Conservation (phyloP, 2,329 filamentous ascomycete species). For the Cercospora beticola region DNA sequence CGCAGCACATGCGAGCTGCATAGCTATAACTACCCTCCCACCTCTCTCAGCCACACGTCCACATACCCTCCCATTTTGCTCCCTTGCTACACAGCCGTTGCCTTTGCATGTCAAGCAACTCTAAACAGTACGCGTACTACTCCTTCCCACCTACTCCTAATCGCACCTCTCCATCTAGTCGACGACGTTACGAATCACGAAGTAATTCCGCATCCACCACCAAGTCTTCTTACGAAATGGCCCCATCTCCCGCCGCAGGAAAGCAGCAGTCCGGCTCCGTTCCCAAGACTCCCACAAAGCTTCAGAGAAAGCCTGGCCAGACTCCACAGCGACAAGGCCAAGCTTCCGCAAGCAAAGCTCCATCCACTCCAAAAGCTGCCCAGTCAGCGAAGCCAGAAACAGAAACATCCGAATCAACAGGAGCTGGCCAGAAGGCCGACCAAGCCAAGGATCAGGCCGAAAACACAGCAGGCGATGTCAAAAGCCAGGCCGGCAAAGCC, state of each 20-base stretch:
- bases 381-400: constrained; percentile 38
- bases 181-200: constrained; percentile 30
- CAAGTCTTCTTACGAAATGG: constrained; percentile 43
- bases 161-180: constrained; percentile 43
- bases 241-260: constrained; percentile 52
- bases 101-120: constrained; percentile 51
- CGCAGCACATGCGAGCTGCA: constrained; percentile 18
- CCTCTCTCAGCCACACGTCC: constrained; percentile 25
- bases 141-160: constrained; percentile 53
- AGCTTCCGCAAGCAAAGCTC: constrained; percentile 14
- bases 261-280: constrained; percentile 44
- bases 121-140: constrained; percentile 52
- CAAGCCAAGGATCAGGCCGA: constrained; percentile 34
- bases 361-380: constrained; percentile 33
- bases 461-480: constrained; percentile 36
- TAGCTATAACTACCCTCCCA: constrained; percentile 21
- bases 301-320: constrained; percentile 40
- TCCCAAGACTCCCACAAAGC: constrained; percentile 54
- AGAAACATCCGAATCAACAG: constrained; percentile 38
- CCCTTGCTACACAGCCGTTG: constrained; percentile 20
- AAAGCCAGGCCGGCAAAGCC: constrained; percentile 40
- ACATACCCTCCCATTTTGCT: constrained; percentile 15
- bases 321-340: constrained; percentile 18
- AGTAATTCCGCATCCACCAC: constrained; percentile 35
- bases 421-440: constrained; percentile 42